A percentile compares a stretch with the other conserved stretches of the same genome.
Evolutionary conservation across 768 basidiomycete genomes (phyloP).

Genomic region (Gautieria morchelliformis): DNA sequence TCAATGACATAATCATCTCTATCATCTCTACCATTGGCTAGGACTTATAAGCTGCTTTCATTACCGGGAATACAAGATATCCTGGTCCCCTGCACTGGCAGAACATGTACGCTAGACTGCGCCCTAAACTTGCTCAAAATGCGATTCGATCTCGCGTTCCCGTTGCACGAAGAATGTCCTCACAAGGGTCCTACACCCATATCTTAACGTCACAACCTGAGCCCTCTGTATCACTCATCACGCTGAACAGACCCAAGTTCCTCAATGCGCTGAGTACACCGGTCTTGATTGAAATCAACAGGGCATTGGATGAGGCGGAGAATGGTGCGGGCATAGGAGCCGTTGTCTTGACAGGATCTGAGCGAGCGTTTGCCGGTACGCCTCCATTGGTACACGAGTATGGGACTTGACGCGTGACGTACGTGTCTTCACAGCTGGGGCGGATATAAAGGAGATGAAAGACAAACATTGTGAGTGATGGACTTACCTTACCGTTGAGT

Average conservation of each 20-base stretch:
- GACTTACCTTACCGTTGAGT: neutral
- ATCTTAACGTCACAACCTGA: conserved; percentile 64
- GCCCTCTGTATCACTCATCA: conserved; percentile 69
- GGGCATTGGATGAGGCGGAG: conserved; percentile 63
- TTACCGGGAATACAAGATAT: no score
- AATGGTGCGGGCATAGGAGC: conserved; percentile 65
- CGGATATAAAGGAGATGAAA: conserved; percentile 99
- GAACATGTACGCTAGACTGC: neutral
- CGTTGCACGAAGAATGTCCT: neutral
- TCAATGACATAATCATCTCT: no score
- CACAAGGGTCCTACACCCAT: conserved; percentile 40
- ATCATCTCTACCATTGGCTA: no score
- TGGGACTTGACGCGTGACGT: neutral
- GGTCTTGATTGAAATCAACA: conserved; percentile 74
- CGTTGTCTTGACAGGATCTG: conserved; percentile 87
- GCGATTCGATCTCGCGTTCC: neutral
- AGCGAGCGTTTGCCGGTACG: conserved; percentile 88
- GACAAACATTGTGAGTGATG: conserved; percentile 74
- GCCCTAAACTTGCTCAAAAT: neutral
- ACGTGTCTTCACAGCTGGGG: conserved; percentile 53
- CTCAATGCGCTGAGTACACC: conserved; percentile 81
- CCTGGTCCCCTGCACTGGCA: no score
- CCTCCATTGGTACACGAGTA: conserved; percentile 1
- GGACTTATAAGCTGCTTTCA: no score
- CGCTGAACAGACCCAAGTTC: conserved; percentile 82